These are phyloP conservation scores for Allodekkera sacchari DNA, from an alignment of 805 yeast genomes.

Conservation along the genomic window DNA sequence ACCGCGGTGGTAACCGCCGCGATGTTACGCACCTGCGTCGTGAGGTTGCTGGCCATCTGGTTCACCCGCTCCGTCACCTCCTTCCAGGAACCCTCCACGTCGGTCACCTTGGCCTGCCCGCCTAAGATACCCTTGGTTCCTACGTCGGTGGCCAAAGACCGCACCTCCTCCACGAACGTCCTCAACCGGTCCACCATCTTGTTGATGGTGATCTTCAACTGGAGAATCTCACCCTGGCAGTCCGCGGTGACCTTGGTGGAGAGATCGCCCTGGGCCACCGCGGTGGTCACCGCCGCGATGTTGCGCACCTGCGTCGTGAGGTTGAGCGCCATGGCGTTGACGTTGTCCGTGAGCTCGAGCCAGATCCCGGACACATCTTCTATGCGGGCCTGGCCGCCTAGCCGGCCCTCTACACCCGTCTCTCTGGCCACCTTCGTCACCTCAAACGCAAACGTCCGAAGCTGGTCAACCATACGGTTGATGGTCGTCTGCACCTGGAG, in stretches of 20 bases:
- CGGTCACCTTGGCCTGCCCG: conserved; percentile 81
- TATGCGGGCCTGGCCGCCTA: conserved; percentile 83
- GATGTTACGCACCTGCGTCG: conserved; percentile 82
- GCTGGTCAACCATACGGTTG: conserved; percentile 83
- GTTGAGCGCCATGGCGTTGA: conserved; percentile 84
- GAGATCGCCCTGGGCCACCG: conserved; percentile 77
- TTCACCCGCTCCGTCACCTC: conserved; percentile 84
- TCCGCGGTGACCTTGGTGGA: conserved; percentile 81
- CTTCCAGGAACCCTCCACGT: conserved; percentile 86
- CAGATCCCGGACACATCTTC: conserved; percentile 79
- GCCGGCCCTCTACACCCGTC: conserved; percentile 81
- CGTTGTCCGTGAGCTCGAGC: conserved; percentile 81
- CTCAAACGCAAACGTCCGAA: conserved; percentile 75
- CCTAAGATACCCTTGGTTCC: conserved; percentile 80
- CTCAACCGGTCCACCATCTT: conserved; percentile 84
- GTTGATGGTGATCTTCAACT: conserved; percentile 75
- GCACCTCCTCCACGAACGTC: conserved; percentile 75
- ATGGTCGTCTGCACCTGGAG: conserved; percentile 78
- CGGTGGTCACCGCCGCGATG: conserved; percentile 81
- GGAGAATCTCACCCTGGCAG: conserved; percentile 71
- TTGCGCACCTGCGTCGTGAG: conserved; percentile 83
- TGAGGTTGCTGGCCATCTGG: conserved; percentile 79
- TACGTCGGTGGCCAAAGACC: conserved; percentile 82
- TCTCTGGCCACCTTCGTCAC: conserved; percentile 83
- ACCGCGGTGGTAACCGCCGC: conserved; percentile 90